Evolutionary conservation across 345 rosid species (phyloP).

Genomic region (Gossypium turneri): DNA sequence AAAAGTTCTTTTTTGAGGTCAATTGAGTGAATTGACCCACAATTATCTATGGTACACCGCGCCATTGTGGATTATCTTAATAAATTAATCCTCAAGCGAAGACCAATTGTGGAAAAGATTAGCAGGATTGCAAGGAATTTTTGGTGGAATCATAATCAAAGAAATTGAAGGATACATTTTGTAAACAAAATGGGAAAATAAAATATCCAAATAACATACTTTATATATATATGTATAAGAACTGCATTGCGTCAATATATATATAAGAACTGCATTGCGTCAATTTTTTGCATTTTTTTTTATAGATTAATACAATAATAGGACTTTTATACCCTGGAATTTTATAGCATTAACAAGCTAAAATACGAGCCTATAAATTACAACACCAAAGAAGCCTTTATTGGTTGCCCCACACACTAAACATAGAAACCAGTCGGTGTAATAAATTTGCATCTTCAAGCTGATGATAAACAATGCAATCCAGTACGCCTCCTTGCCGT

Average conservation of each 20-base stretch:
- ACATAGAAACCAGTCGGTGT: not conserved
- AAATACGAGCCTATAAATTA: not conserved
- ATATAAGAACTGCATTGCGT: no score
- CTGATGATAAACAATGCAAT: not conserved
- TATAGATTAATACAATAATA: not conserved
- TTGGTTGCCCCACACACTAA: not conserved
- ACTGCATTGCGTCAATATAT: no score
- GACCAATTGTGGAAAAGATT: no score
- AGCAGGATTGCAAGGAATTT: no score
- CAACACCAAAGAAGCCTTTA: not conserved
- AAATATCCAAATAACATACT: not conserved
- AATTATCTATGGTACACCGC: no score
- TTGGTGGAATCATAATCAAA: no score
- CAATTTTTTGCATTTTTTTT: not conserved
- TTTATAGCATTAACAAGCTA: not conserved
- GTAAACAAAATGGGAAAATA: not conserved
- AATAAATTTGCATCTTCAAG: not conserved
- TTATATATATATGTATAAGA: no score
- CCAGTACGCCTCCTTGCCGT: not conserved
- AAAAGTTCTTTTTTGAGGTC: no score
- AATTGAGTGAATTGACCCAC: no score
- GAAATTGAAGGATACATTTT: no score
- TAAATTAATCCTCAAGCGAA: no score
- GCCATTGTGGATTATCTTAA: no score
- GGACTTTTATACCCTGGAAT: not conserved